phyloP scores from a whole-genome alignment of 2,329 filamentous ascomycete genomes.

The Claviceps maximensis region DNA sequence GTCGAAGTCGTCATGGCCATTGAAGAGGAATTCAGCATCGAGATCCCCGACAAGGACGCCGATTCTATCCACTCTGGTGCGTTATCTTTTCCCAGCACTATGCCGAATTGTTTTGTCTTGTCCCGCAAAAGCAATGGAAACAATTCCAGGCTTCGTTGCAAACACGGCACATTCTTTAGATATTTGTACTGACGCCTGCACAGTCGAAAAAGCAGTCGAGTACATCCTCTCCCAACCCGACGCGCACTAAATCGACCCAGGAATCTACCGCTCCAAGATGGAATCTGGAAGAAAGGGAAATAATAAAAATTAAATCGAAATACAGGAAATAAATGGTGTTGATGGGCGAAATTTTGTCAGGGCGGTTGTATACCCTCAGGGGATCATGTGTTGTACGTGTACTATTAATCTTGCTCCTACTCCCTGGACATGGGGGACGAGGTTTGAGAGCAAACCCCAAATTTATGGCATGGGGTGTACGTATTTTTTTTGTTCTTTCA shows the following conservation, averaged over 20 bases:
- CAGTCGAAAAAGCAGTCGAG: constrained; percentile 87
- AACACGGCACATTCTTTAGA: too few species aligned
- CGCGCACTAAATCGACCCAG: constrained; percentile 44
- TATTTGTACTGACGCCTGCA: constrained; percentile 22
- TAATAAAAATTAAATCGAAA: background rate
- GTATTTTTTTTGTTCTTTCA: background rate
- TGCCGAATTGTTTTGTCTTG: background rate
- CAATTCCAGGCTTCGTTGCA: background rate
- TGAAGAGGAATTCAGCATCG: constrained; percentile 86
- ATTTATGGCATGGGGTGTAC: background rate
- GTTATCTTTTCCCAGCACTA: constrained; percentile 19
- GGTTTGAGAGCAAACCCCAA: background rate
- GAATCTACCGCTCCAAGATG: too few species aligned
- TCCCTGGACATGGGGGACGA: background rate
- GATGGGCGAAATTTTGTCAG: background rate
- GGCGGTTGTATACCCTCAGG: background rate
- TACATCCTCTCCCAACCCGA: constrained; percentile 91
- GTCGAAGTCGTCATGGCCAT: constrained; percentile 99
- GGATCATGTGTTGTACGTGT: background rate
- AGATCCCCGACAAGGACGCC: constrained; percentile 96
- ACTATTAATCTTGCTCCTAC: constrained; percentile 2
- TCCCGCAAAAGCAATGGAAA: background rate
- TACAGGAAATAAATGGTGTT: background rate
- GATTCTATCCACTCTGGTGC: constrained; percentile 87
- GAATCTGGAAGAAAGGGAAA: too few species aligned